These are phyloP conservation scores for Scortechinia acanthostroma DNA, from an alignment of 2,329 filamentous ascomycete genomes.

Conservation along the genomic window DNA sequence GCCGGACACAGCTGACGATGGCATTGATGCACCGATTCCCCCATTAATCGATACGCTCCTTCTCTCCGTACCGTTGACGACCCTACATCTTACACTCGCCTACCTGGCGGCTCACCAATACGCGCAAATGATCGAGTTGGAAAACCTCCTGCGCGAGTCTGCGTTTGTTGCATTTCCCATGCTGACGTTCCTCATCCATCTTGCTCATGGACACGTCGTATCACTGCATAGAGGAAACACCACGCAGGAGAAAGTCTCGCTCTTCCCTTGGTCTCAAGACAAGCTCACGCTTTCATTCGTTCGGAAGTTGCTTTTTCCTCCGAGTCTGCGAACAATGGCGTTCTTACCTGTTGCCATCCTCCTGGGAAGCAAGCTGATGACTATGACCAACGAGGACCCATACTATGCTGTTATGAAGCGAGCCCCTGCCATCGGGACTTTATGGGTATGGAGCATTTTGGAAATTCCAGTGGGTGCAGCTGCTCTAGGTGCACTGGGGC, in stretches of 20 bases:
- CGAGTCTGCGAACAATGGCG: slow-evolving; percentile 16
- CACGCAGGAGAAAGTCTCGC: not conserved
- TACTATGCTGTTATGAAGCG: slow-evolving; percentile 1
- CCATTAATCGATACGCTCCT: slow-evolving; percentile 31
- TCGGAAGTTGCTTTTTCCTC: slow-evolving; percentile 11
- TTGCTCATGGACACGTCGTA: slow-evolving; percentile 31
- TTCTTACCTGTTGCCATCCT: slow-evolving; percentile 20
- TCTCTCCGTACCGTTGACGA: slow-evolving; percentile 27
- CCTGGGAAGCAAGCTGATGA: slow-evolving; percentile 7
- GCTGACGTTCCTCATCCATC: slow-evolving; percentile 29
- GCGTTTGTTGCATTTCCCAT: slow-evolving; percentile 26
- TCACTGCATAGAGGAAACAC: slow-evolving; percentile 10
- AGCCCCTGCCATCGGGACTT: not conserved
- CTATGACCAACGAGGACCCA: not conserved
- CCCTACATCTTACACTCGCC: slow-evolving; percentile 31
- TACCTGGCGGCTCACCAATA: slow-evolving; percentile 36
- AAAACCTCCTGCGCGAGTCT: slow-evolving; percentile 21
- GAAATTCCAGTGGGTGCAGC: not conserved
- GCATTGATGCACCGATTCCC: slow-evolving; percentile 13
- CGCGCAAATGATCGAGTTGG: slow-evolving; percentile 21
- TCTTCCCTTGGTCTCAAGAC: slow-evolving; percentile 12
- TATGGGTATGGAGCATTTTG: not conserved
- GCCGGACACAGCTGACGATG: too few relatives aligned
- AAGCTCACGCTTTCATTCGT: slow-evolving; percentile 11
- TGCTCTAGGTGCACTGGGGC: not conserved